A percentile compares a stretch with the other conserved stretches of the same genome.
These are phyloP conservation scores for Thinopyrum elongatum DNA, from an alignment of 176 grass and related monocot genomes.

Conservation along the genomic window DNA sequence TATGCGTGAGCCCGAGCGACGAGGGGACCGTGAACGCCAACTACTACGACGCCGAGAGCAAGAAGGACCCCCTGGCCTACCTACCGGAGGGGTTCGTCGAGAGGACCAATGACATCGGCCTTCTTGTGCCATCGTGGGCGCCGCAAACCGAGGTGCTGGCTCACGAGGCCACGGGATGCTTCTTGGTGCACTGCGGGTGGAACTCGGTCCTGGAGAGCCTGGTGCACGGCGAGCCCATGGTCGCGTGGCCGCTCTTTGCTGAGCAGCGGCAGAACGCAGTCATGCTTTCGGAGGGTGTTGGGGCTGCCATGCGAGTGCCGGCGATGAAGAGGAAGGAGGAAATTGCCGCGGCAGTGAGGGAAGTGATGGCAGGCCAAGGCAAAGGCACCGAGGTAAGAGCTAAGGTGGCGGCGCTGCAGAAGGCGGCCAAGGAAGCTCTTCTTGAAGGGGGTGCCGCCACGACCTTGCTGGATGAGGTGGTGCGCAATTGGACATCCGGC, in stretches of 20 bases:
- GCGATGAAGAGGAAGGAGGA: not conserved
- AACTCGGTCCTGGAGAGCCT: no score
- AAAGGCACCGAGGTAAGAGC: not conserved
- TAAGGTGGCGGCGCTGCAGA: constrained; percentile 31
- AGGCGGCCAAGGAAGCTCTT: not conserved
- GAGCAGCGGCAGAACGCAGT: constrained; percentile 58
- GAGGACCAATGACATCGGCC: not conserved
- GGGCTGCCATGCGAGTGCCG: constrained; percentile 25
- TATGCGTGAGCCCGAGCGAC: constrained; percentile 45
- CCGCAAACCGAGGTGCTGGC: constrained; percentile 29
- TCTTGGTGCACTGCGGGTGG: constrained; percentile 35
- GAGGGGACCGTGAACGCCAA: constrained; percentile 9
- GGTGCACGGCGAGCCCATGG: constrained; percentile 50
- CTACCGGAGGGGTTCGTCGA: constrained; percentile 15
- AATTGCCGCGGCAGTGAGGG: constrained; percentile 22
- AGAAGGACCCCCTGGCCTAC: constrained; percentile 32
- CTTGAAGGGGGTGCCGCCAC: not conserved
- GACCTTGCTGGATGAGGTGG: constrained; percentile 4
- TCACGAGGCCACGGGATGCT: constrained; percentile 40
- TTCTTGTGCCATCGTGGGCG: not conserved
- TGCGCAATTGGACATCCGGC: not conserved
- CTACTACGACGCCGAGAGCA: constrained; percentile 43
- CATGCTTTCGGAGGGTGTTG: not conserved
- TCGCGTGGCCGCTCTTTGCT: constrained; percentile 55
- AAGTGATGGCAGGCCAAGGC: constrained; percentile 35